Evolutionary conservation across 768 basidiomycete species (phyloP), one percentile per base, ranked within the genome.

Genomic region (Suillus ampliporus): DNA sequence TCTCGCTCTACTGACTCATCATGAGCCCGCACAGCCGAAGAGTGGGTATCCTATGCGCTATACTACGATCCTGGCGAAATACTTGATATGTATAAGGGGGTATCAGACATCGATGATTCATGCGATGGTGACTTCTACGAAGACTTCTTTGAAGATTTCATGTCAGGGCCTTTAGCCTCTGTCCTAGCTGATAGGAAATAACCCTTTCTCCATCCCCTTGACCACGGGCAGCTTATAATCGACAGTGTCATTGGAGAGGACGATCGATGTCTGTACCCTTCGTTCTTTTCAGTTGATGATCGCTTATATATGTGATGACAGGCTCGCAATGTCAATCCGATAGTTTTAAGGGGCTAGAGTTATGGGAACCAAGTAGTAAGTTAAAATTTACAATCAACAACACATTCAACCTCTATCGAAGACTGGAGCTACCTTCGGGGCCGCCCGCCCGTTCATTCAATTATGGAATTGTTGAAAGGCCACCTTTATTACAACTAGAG

Each of bases 301-400:
- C 13, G 19, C 21, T 38, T 31, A 31, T 31, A 6, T 28, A 66
- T 67, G 64, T 56, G 48, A 34, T 41, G 43, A 37, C n/a, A 61
- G 63, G 28, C 57, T 68, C 58, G 67, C 37, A 57, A 48, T 48
- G 40, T 41, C 65, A 61, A 23, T 73, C 62, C 26, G 47, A 65
- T 6, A 51, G 50, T 31, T 31, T 31, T 14, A 61, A 43, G 13
- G 23, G 69, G 48, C 38, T 52, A 14, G 23, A 57, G 4, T 67
- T 78, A 2, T 69, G 72, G 63, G 73, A 72, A 23, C 21, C 48
- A 52, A 64, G 63, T 17, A 78, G 77, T 78, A 54, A 65, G 77
- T 65, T 21, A 46, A 44, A 14, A 23, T 41, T 38, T 5, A 34
- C 26, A 8, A 5, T 7, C 23, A 8, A 48, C 47, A 7, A 28